phyloP scores from a whole-genome alignment of 495 filamentous ascomycete genomes.

The Penicillium psychrofluorescens region DNA sequence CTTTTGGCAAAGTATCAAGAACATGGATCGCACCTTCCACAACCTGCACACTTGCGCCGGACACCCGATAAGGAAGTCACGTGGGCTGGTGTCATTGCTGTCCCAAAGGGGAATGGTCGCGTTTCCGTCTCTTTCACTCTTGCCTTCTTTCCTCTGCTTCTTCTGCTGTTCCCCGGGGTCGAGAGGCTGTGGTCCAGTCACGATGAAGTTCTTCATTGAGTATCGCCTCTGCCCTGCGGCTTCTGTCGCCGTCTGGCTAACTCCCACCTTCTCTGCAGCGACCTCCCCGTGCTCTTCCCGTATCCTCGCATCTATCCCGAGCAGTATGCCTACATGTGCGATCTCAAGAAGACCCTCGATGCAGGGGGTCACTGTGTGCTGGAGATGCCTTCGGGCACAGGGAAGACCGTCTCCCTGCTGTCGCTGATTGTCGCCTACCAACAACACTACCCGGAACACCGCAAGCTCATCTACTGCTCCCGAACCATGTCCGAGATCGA shows the following conservation, averaged over 20 bases:
- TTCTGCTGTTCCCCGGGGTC: slow-evolving; percentile 7
- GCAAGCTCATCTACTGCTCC: slow-evolving; percentile 98
- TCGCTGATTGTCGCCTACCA: slow-evolving; percentile 97
- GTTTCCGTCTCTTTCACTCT: background rate
- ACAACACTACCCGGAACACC: slow-evolving; percentile 77
- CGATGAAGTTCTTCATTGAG: slow-evolving; percentile 98
- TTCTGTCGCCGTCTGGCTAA: slow-evolving; percentile 1
- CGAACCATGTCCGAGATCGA: slow-evolving; percentile 64
- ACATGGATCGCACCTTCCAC: background rate
- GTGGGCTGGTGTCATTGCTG: slow-evolving; percentile 34
- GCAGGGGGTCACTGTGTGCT: slow-evolving; percentile 93
- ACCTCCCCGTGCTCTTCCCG: slow-evolving; percentile 90
- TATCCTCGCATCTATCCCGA: slow-evolving; percentile 97
- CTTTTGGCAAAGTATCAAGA: background rate
- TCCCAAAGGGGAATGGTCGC: slow-evolving; percentile 28
- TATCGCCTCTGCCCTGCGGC: slow-evolving; percentile 17
- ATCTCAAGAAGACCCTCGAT: slow-evolving; percentile 94
- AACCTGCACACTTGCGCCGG: slow-evolving; percentile 6
- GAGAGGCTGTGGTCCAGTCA: slow-evolving; percentile 29
- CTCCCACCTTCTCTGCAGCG: slow-evolving; percentile 39
- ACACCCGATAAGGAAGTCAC: slow-evolving; percentile 31
- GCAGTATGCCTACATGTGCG: slow-evolving; percentile 99
- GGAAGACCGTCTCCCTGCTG: slow-evolving; percentile 92
- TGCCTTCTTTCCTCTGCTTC: slow-evolving; percentile 1
- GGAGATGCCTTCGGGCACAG: slow-evolving; percentile 99